These are phyloP conservation scores for Aspergillus kassunensis DNA, from an alignment of 495 filamentous ascomycete species.

Conservation along the genomic window DNA sequence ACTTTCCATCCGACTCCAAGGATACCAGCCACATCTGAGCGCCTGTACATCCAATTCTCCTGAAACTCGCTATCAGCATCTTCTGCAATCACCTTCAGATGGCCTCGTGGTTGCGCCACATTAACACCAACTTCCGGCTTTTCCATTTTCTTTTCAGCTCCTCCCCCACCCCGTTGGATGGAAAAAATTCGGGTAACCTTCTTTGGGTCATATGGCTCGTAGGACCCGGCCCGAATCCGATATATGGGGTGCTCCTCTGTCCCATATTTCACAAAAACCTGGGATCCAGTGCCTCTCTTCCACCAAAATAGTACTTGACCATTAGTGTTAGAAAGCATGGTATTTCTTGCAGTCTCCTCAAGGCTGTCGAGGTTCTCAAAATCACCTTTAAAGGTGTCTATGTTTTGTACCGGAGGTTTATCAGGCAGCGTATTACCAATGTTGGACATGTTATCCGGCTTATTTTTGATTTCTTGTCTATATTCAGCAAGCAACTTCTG, in stretches of 20 bases:
- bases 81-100: constrained; percentile 11
- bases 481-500: not conserved
- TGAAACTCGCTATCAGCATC: not conserved
- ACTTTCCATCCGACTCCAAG: constrained; percentile 24
- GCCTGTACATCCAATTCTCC: constrained; percentile 19
- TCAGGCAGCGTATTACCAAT: no score
- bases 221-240: constrained; percentile 19
- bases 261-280: constrained; percentile 22
- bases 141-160: not conserved
- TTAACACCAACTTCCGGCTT: not conserved
- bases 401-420: not conserved
- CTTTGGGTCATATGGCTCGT: constrained; percentile 15
- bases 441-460: no score
- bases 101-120: constrained; percentile 8
- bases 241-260: constrained; percentile 13
- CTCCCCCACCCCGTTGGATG: not conserved
- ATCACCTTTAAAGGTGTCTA: not conserved
- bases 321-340: not conserved
- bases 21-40: constrained; percentile 17
- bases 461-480: no score
- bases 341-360: not conserved
- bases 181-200: constrained; percentile 11
- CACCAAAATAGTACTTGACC: constrained; percentile 53
- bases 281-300: constrained; percentile 20
- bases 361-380: not conserved